Evolutionary conservation across 202 grass and related monocot genomes (phyloP).

Genomic region (Saccharum hybrid): DNA sequence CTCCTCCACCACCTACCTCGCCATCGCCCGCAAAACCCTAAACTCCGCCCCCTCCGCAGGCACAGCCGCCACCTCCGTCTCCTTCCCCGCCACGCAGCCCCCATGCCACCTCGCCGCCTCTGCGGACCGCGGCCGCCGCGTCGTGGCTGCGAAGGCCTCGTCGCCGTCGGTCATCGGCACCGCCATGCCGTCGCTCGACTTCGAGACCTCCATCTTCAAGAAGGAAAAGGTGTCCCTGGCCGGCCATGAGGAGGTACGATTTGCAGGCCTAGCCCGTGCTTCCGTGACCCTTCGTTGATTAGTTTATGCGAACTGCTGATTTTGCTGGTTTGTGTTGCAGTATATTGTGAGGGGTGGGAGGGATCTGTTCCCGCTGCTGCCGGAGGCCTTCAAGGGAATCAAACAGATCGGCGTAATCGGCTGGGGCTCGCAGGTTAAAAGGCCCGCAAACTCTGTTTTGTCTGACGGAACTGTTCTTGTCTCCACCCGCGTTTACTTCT

Average conservation of each 20-base stretch:
- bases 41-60: slow-evolving; percentile 42
- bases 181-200: slow-evolving; percentile 63
- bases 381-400: slow-evolving; percentile 75
- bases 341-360: slow-evolving; percentile 84
- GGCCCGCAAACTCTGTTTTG: background rate
- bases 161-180: slow-evolving; percentile 48
- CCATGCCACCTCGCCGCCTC: slow-evolving; percentile 45
- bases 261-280: background rate
- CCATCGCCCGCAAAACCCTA: slow-evolving; percentile 48
- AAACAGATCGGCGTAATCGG: slow-evolving; percentile 81
- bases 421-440: slow-evolving; percentile 80
- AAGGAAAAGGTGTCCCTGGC: slow-evolving; percentile 87
- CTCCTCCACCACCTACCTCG: slow-evolving; percentile 41
- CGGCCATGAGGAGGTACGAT: slow-evolving; percentile 69
- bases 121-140: background rate
- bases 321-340: slow-evolving; percentile 43
- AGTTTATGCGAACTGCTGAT: slow-evolving; percentile 25
- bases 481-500: background rate
- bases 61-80: slow-evolving; percentile 40
- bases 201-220: slow-evolving; percentile 78
- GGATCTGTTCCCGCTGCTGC: slow-evolving; percentile 76
- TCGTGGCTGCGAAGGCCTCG: slow-evolving; percentile 50
- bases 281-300: background rate
- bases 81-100: slow-evolving; percentile 32
- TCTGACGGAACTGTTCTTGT: background rate